Base-by-base conservation (phyloP, 331 rosid species). In the Rosa hybrid region DNA sequence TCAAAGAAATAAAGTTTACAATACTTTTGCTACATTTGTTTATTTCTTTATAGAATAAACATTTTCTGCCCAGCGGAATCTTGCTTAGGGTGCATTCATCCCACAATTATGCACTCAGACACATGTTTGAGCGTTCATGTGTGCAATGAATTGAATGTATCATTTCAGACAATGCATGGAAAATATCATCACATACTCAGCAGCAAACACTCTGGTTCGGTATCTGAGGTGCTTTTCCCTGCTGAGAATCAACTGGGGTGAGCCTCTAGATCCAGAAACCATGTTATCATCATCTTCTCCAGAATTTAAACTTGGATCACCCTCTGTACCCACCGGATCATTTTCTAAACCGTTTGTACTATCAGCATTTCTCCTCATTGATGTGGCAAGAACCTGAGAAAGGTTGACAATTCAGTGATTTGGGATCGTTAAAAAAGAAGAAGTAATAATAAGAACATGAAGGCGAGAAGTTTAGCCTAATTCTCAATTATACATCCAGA, bases 211-310 rank as follows among this genome's bases (percentile, higher is more conserved):
- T 85, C 99, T 87, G 77, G 99, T 95, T 82, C 94, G 90, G 83
- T 95, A 91, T 95, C 99, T 91, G 81, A 93, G 98, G 88, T 93
- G 96, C 85, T 90, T 91, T 65, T 95, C 98, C 85, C 97, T 90
- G 75, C 87, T 92, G 49, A 84, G 56, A 48, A 85, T 71, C 77
- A 81, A 85, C 51, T 48, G 80, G 64, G 91, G 87, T 39, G 56
- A 16, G 38, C 80, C 79, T 77, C 76, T 82, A 71, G 93, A 78
- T 79, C 92, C 86, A 78, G 98, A 84, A 81, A 95, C 96, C 97
- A 95, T 95, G 86, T 86, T 91, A 78, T 95, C 98, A 48, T 90
- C 96, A 83, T 91, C 91, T 34, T 86, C 92, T 71, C 88, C 97
- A 67, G 76, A 77, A 82, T 82, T 85, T 87, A 80, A 67, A 81